Base-by-base conservation (phyloP, 2,329 filamentous ascomycete species). In the Alternaria sp. region DNA sequence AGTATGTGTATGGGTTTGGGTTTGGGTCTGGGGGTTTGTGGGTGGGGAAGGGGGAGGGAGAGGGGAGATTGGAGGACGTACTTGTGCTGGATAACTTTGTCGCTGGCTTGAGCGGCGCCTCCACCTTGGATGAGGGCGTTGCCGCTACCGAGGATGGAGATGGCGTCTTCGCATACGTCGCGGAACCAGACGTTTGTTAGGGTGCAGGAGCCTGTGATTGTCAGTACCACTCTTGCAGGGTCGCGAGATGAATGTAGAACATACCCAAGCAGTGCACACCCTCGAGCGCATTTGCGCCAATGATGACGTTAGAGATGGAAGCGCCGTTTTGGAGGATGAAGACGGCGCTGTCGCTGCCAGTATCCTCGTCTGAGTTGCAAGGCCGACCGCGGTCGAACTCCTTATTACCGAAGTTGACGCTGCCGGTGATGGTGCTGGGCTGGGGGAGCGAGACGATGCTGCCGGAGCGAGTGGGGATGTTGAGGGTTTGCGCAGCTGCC, bases 271-370 rank as follows among this genome's bases (percentile, higher is more conserved):
- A 86, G 76, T 86, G 84, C 37, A 86, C 81, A 55, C 84, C 84
- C 79, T 78, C 85, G 37, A 82, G 80, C 64, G 86, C 79, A 61
- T 83, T 81, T n/a, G 79, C 76, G 5, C 85, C 84, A 56, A 87
- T 86, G 71, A 87, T 86, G 72, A 84, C 84, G 69, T 87, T 87
- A 66, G 81, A 82, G 26, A 87, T 76, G 25, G 81, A 82, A 9
- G 83, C 85, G 15, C 85, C 85, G 30, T 81, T 74, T 66, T 83
- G 75, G 33, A 87, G 80, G 61, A 85, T 78, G 79, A 86, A 87
- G 66, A 87, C 84, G 45, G 85, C 83, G 46, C 83, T 72, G 28
- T 58, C 49, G 33, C 69, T 71, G 20, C 70, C 70, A 50, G 70
- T 73, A 43, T 73, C 71, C 10, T 60, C 58, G 41, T 73, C 71